phyloP scores from a whole-genome alignment of 2,329 filamentous ascomycete species.

The Taxawa tesnikishii region DNA sequence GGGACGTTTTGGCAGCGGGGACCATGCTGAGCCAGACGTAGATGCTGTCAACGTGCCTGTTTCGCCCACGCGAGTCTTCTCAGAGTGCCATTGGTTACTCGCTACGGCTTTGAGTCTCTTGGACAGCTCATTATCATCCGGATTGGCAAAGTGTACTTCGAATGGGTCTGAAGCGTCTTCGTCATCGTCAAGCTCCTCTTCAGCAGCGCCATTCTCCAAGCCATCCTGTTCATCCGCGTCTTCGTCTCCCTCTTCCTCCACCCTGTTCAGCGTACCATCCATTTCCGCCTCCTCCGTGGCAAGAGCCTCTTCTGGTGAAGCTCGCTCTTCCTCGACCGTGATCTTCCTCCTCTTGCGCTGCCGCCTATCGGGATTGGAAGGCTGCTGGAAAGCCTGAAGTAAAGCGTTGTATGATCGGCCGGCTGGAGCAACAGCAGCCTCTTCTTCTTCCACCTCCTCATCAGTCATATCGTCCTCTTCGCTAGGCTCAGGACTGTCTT shows the following conservation, averaged over 20 bases:
- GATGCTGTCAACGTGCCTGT: slow-evolving; percentile 9
- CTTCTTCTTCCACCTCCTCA: slow-evolving; percentile 19
- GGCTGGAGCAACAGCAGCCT: slow-evolving; percentile 14
- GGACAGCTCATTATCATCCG: slow-evolving; percentile 49
- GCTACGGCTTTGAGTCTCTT: slow-evolving; percentile 35
- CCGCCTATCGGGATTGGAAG: slow-evolving; percentile 28
- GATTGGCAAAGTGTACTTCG: slow-evolving; percentile 63
- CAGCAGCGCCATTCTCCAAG: slow-evolving; percentile 3
- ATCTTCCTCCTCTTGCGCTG: slow-evolving; percentile 43
- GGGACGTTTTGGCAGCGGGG: slow-evolving; percentile 3
- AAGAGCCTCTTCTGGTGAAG: slow-evolving; percentile 26
- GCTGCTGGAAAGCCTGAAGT: slow-evolving; percentile 40
- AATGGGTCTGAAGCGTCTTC: slow-evolving; percentile 52
- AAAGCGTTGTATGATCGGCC: slow-evolving; percentile 42
- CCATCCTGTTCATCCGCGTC: slow-evolving; percentile 23
- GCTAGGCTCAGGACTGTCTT: slow-evolving; percentile 13
- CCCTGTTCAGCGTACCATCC: slow-evolving; percentile 32
- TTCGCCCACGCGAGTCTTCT: slow-evolving; percentile 10
- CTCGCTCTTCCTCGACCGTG: too few species aligned
- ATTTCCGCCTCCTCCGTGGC: slow-evolving; percentile 13
- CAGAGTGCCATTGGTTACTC: slow-evolving; percentile 34
- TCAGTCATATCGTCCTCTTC: slow-evolving; percentile 12
- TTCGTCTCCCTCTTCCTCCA: slow-evolving; percentile 37
- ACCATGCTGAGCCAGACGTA: slow-evolving; percentile 6
- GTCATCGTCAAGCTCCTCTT: slow-evolving; percentile 10